phyloP scores from a whole-genome alignment of 2,329 filamentous ascomycete species.

The Orbilia javanica region DNA sequence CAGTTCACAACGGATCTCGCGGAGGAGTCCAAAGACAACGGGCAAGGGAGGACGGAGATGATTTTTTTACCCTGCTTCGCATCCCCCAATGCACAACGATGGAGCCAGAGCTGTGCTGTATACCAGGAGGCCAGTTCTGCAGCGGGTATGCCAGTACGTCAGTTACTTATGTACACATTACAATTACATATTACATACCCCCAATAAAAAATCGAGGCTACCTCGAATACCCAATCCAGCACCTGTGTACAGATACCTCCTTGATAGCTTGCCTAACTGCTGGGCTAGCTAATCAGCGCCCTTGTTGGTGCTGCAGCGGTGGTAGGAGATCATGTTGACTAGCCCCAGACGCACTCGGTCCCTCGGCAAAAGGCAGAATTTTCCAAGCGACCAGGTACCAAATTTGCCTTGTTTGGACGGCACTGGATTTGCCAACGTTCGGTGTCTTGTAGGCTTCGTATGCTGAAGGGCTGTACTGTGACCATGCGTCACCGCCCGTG shows the following conservation, averaged over 20 bases:
- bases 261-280: neutral
- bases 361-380: slow-evolving; percentile 45
- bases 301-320: no score
- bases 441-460: slow-evolving; percentile 21
- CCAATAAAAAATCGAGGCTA: no score
- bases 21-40: slow-evolving; percentile 30
- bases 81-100: slow-evolving; percentile 2
- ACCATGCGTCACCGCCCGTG: slow-evolving; percentile 45
- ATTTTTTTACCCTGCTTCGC: slow-evolving; percentile 17
- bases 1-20: slow-evolving; percentile 9
- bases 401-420: slow-evolving; percentile 30
- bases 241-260: no score
- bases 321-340: neutral
- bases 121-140: no score
- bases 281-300: neutral
- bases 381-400: slow-evolving; percentile 36
- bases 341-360: slow-evolving; percentile 14
- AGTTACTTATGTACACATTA: neutral
- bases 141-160: no score
- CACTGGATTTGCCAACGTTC: slow-evolving; percentile 2
- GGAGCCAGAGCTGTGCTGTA: slow-evolving; percentile 7
- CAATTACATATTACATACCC: neutral
- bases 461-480: slow-evolving; percentile 11
- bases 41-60: slow-evolving; percentile 11
- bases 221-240: no score